Conservation (phyloP, 2,329 filamentous ascomycete species). For the Alternaria longipes region DNA sequence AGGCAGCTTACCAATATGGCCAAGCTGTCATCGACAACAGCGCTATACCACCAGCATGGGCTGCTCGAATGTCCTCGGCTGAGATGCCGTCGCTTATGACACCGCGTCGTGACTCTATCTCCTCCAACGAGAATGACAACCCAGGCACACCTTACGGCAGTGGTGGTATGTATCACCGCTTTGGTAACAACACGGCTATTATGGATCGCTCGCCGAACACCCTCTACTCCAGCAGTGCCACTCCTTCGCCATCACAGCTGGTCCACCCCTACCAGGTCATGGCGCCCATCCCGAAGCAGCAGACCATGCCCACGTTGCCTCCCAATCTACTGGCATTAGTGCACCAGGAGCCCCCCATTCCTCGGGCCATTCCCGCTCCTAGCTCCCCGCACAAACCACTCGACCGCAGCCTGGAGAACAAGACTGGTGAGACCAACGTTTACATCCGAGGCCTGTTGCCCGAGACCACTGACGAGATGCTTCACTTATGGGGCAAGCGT, state of each 20-base stretch:
- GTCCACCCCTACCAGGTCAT: conserved; percentile 56
- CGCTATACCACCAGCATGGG: conserved; percentile 58
- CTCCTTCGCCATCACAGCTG: conserved; percentile 61
- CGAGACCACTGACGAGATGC: conserved; percentile 90
- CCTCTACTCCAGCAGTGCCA: conserved; percentile 58
- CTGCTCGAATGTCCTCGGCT: conserved; percentile 55
- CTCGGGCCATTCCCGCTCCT: conserved; percentile 87
- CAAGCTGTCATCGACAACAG: conserved; percentile 57
- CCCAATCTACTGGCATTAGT: conserved; percentile 58
- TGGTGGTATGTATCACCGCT: conserved; percentile 54
- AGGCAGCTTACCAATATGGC: conserved; percentile 55
- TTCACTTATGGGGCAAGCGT: conserved; percentile 81
- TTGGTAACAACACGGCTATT: conserved; percentile 57
- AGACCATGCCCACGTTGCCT: conserved; percentile 52
- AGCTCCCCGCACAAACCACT: conserved; percentile 87
- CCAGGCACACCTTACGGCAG: conserved; percentile 59
- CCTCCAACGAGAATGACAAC: conserved; percentile 62
- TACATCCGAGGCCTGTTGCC: conserved; percentile 97
- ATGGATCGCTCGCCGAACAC: conserved; percentile 61
- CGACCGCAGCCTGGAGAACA: conserved; percentile 93
- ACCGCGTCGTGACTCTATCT: conserved; percentile 61
- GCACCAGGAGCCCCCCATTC: conserved; percentile 80
- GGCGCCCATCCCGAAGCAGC: conserved; percentile 50
- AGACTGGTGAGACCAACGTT: conserved; percentile 94
- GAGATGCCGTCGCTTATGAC: conserved; percentile 62